phyloP scores from a whole-genome alignment of 1,284 basidiomycete genomes.

The Moesziomyces sp. region DNA sequence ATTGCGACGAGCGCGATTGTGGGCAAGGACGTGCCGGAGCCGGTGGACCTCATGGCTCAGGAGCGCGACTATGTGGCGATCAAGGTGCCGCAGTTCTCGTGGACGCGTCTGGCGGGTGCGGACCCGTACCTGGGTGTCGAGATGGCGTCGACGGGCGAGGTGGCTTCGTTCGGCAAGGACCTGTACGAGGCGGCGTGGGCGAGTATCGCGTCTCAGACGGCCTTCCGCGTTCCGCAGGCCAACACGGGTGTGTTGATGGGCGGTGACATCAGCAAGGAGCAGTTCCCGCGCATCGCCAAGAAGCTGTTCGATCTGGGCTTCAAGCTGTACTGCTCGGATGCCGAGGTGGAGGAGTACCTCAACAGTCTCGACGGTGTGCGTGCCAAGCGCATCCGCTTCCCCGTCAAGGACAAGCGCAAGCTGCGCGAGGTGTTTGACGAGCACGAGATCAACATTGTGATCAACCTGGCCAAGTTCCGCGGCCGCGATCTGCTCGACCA shows the following conservation, averaged over 20 bases:
- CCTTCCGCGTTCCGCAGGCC: conserved; percentile 86
- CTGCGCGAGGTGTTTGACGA: conserved; percentile 85
- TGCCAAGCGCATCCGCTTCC: conserved; percentile 93
- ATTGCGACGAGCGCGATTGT: conserved; percentile 92
- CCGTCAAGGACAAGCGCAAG: conserved; percentile 95
- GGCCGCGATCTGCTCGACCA: conserved; percentile 85
- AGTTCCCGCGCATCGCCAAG: conserved; percentile 83
- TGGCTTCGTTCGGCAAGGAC: conserved; percentile 95
- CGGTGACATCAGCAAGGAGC: conserved; percentile 83
- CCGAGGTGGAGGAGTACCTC: conserved; percentile 82
- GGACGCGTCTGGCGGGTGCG: conserved; percentile 90
- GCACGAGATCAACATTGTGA: conserved; percentile 92
- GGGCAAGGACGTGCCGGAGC: conserved; percentile 86
- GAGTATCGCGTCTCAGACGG: conserved; percentile 85
- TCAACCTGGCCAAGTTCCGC: conserved; percentile 88
- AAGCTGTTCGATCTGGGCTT: conserved; percentile 76
- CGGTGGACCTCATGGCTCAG: conserved; percentile 91
- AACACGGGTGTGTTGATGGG: conserved; percentile 85
- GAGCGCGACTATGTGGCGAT: conserved; percentile 92
- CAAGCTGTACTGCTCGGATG: conserved; percentile 89
- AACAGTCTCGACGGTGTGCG: conserved; percentile 71
- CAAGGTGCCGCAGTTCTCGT: conserved; percentile 98
- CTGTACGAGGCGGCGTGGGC: conserved; percentile 98
- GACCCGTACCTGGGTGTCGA: conserved; percentile 97
- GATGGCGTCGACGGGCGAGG: conserved; percentile 99